A percentile compares a stretch with the other conserved stretches of the same genome.
Conservation (phyloP, 257 asterid species). For the Nicotiana knightiana region DNA sequence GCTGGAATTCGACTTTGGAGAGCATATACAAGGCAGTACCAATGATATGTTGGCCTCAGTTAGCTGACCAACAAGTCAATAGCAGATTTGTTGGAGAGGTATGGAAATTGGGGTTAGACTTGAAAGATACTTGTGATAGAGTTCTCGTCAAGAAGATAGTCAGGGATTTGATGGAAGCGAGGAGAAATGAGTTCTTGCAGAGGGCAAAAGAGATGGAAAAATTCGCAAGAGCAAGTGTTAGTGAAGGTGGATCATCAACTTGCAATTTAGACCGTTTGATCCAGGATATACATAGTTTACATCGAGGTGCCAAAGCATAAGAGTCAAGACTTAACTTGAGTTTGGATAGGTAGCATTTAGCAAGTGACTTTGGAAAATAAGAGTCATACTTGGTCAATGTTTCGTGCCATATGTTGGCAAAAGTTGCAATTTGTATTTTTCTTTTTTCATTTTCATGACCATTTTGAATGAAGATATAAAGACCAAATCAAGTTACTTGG, state of each 20-base stretch:
- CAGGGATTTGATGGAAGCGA: constrained; percentile 42
- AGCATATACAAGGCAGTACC: too few species aligned
- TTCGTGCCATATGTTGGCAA: not conserved
- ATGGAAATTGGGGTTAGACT: constrained; percentile 46
- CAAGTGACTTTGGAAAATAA: not conserved
- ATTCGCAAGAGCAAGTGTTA: constrained; percentile 25
- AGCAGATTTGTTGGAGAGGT: constrained; percentile 38
- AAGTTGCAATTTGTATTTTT: not conserved
- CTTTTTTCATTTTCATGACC: not conserved
- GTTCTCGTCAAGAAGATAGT: constrained; percentile 34
- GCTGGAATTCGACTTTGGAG: too few species aligned
- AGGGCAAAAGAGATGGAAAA: constrained; percentile 22
- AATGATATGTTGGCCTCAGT: constrained; percentile 28
- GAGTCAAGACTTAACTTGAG: too few species aligned
- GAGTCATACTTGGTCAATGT: not conserved
- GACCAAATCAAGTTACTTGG: too few species aligned
- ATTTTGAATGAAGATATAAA: too few species aligned
- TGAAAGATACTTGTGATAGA: constrained; percentile 51
- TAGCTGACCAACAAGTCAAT: constrained; percentile 39
- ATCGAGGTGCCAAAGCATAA: not conserved
- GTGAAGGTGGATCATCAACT: constrained; percentile 35
- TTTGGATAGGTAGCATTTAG: too few species aligned
- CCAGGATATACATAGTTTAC: constrained; percentile 21
- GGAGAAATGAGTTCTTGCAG: constrained; percentile 32
- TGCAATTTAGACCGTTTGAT: constrained; percentile 34